A percentile compares a stretch with the other conserved stretches of the same genome.
These are phyloP conservation scores for Centaurea solstitialis DNA, from an alignment of 129 eudicot species.

Conservation along the genomic window DNA sequence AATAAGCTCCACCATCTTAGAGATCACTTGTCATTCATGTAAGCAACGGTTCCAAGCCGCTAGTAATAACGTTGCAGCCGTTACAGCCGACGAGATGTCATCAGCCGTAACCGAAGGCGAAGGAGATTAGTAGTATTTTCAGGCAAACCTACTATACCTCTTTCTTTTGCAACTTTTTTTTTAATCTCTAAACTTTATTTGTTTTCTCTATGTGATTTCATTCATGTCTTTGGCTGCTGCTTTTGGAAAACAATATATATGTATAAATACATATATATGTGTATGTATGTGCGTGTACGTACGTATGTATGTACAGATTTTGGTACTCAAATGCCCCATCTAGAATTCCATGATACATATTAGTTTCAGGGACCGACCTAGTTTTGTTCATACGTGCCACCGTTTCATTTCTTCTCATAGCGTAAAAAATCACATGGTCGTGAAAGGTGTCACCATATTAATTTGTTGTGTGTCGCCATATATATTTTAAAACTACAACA, in stretches of 20 bases:
- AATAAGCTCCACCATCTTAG: conserved; percentile 51
- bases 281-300: not conserved
- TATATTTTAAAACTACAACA: no score
- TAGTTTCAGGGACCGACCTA: no score
- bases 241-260: conserved; percentile 12
- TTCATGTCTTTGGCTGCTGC: conserved; percentile 11
- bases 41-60: conserved; percentile 49
- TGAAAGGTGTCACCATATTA: no score
- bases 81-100: conserved; percentile 38
- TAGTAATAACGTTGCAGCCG: conserved; percentile 11
- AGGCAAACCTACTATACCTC: not conserved
- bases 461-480: no score
- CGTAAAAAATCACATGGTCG: no score
- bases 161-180: not conserved
- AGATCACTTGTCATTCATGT: conserved; percentile 82
- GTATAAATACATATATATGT: conserved; percentile 12
- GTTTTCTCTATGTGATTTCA: conserved; percentile 31
- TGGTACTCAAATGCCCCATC: conserved; percentile 20
- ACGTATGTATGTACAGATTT: conserved; percentile 18
- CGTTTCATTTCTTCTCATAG: no score
- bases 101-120: conserved; percentile 44
- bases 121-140: conserved; percentile 22
- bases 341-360: conserved; percentile 9
- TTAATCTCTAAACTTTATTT: conserved; percentile 3
- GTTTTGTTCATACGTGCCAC: no score